phyloP scores from a whole-genome alignment of 2,329 filamentous ascomycete species.

The Pseudogymnoascus sp. region DNA sequence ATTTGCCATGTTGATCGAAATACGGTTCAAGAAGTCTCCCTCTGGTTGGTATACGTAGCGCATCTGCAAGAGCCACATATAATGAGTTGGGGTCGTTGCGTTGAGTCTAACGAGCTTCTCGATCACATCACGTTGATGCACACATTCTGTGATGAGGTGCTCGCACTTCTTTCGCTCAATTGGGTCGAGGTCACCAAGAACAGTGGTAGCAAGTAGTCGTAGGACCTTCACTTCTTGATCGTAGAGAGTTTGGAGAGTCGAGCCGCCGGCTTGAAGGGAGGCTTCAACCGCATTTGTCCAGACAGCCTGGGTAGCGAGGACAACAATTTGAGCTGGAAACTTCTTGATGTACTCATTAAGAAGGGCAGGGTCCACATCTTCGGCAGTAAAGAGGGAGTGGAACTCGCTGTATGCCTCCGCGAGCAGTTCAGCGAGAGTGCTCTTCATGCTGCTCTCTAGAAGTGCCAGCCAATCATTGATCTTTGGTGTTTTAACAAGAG shows the following conservation, averaged over 20 bases:
- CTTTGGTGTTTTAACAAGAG: conserved; percentile 82
- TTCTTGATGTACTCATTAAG: conserved; percentile 74
- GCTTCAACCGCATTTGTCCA: conserved; percentile 87
- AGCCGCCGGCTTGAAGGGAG: conserved; percentile 64
- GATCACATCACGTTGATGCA: conserved; percentile 92
- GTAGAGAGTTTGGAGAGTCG: conserved; percentile 62
- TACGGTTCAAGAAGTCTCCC: conserved; percentile 72
- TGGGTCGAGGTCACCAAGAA: conserved; percentile 79
- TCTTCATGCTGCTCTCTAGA: conserved; percentile 88
- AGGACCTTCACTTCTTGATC: conserved; percentile 81
- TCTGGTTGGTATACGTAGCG: conserved; percentile 82
- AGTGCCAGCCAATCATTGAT: conserved; percentile 99
- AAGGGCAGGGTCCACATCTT: conserved; percentile 60
- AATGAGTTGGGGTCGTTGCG: conserved; percentile 70
- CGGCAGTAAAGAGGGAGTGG: conserved; percentile 65
- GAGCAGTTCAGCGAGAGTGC: conserved; percentile 82
- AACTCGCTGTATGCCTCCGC: conserved; percentile 81
- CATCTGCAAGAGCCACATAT: conserved; percentile 95
- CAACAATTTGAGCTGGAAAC: conserved; percentile 91
- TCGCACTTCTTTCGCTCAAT: conserved; percentile 95
- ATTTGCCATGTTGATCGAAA: conserved; percentile 95
- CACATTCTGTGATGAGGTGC: conserved; percentile 96
- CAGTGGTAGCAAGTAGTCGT: conserved; percentile 76
- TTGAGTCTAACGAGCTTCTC: conserved; percentile 73
- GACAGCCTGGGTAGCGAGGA: conserved; percentile 84